Percentiles rank a stretch among this genome's conserved stretches.
Evolutionary conservation across 75 land plant species (phyloP).

Genomic region (Pinus tabuliformis): DNA sequence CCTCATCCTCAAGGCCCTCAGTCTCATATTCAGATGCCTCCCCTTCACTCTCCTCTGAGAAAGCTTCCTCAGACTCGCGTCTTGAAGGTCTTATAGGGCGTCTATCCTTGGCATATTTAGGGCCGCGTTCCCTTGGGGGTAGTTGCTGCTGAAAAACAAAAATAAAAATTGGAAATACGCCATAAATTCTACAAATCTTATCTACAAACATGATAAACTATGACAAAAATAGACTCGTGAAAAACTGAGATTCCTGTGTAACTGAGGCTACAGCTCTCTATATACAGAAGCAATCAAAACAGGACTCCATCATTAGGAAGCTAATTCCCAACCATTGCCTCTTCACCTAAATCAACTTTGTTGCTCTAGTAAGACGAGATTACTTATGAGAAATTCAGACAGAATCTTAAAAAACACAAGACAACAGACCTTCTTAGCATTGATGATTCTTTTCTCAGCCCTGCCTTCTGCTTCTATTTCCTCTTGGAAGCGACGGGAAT

Average conservation of each 20-base stretch:
- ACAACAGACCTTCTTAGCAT: conserved; percentile 69
- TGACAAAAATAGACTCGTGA: neutral
- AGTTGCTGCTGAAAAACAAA: conserved; percentile 28
- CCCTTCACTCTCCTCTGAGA: conserved; percentile 72
- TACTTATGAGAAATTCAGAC: neutral
- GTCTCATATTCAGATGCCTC: conserved; percentile 88
- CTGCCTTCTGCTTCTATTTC: conserved; percentile 76
- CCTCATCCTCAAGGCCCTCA: conserved; percentile 70
- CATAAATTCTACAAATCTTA: neutral
- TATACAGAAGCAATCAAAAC: neutral
- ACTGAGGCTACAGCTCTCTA: neutral
- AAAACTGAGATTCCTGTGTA: neutral
- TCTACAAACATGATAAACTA: neutral
- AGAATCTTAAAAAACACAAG: neutral
- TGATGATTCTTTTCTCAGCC: conserved; percentile 84
- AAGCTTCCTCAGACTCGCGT: conserved; percentile 49
- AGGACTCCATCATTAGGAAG: neutral
- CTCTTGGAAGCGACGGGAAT: conserved; percentile 74
- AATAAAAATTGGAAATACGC: neutral
- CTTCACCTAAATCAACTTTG: neutral
- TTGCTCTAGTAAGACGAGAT: neutral
- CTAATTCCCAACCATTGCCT: neutral
- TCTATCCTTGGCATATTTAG: conserved; percentile 36
- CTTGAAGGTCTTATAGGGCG: conserved; percentile 42
- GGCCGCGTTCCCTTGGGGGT: conserved; percentile 38